Base-by-base conservation (phyloP, 768 basidiomycete species). In the Collybia sp. region DNA sequence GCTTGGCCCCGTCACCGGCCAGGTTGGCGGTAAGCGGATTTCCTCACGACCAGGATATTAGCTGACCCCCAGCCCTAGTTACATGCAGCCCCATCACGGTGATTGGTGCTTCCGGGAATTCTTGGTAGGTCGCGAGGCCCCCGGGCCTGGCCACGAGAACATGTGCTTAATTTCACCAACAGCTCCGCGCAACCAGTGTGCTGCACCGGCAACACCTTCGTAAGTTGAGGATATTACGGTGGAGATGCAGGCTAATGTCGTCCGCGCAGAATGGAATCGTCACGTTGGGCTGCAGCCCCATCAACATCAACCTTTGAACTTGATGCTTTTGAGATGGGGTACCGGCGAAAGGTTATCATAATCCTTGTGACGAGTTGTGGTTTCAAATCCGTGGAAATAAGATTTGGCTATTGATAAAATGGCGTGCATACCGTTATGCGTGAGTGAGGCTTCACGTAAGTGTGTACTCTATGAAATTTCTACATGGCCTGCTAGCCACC, bases 11-110 rank as follows among this genome's bases (percentile, higher is more conserved):
- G 15, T 55, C 20, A 49, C 43, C 30, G 47, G 49, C 12, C 37
- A 39, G 6, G 45, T 57, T 39, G 56, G 56, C 3, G 15, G 56
- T 55, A 44, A 30, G 25, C 38, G 12, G 6, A 6, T 16, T 12
- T 8, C 18, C 8, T 20, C 37, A 1, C 13, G 46, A 30, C 5
- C n/a, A 42, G 2, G 15, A 6, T 30, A 19, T 41, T 18, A 34
- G 33, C 25, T 39, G 45, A 15, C 45, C 31, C n/a, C 39, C 42
- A 12, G 45, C 25, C 25, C 8, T 25, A 25, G 25, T 25, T 8
- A 25, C 3, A 4, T 25, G 25, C 25, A 25, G 25, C 25, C 25
- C 25, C 25, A 25, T 25, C 25, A 25, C 25, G 25, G 25, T 25
- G 25, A 25, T 25, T 8, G 25, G 25, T 8, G 25, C 25, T 25